Percentiles rank a stretch among this genome's conserved stretches.
These are phyloP conservation scores for Bonia amplexicaulis DNA, from an alignment of 176 grass and related monocot species.

Conservation along the genomic window DNA sequence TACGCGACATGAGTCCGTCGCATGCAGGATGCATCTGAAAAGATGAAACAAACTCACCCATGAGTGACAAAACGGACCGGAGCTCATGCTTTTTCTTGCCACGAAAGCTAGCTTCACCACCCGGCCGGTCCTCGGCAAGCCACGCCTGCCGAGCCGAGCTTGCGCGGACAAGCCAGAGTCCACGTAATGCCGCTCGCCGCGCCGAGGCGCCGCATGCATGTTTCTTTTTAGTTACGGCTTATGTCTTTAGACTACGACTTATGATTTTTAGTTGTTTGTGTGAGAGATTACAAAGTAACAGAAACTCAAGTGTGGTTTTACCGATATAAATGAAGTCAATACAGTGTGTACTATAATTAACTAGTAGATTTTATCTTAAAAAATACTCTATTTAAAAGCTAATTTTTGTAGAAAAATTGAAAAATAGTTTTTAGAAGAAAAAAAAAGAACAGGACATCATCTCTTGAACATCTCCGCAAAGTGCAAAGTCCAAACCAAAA, in stretches of 20 bases:
- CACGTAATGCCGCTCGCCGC: background rate
- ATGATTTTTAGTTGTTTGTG: too few species aligned
- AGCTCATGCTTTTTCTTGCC: background rate
- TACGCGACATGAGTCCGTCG: background rate
- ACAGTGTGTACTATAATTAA: too few species aligned
- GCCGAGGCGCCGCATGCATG: background rate
- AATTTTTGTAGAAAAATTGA: too few species aligned
- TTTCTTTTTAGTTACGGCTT: too few species aligned
- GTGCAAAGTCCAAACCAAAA: background rate
- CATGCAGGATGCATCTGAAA: background rate
- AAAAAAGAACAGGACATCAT: too few species aligned
- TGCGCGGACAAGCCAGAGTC: background rate
- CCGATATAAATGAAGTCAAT: too few species aligned
- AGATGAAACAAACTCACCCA: background rate
- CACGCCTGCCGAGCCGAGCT: background rate
- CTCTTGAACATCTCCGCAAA: background rate
- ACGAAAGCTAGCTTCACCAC: background rate
- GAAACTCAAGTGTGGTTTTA: too few species aligned
- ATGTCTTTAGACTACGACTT: too few species aligned
- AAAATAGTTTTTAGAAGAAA: too few species aligned
- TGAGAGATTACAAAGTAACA: too few species aligned
- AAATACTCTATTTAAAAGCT: too few species aligned
- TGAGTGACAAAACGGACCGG: background rate
- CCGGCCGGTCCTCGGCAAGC: background rate
- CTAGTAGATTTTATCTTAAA: too few species aligned